phyloP scores from a whole-genome alignment of 345 rosid species.

The Hypericum perforatum region DNA sequence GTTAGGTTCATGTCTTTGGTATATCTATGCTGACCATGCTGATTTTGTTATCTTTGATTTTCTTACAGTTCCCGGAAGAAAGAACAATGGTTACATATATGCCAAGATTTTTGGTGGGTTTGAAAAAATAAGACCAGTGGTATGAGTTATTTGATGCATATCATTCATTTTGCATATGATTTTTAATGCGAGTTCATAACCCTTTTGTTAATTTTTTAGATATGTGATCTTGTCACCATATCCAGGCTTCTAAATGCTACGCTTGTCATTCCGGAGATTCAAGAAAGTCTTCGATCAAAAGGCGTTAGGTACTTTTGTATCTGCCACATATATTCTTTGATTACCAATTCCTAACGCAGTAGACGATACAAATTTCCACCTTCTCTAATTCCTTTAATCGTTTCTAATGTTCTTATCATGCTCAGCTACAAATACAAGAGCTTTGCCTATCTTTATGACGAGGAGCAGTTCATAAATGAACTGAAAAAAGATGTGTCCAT shows the following conservation, averaged over 20 bases:
- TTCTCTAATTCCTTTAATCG: conserved; percentile 6
- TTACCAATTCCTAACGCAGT: conserved; percentile 2
- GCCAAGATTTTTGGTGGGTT: conserved; percentile 94
- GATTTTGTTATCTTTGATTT: background rate
- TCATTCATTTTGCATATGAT: background rate
- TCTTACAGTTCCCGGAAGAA: conserved; percentile 47
- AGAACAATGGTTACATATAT: conserved; percentile 63
- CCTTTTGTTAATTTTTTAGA: conserved; percentile 68
- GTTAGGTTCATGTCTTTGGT: too few species aligned
- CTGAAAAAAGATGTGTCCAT: conserved; percentile 71
- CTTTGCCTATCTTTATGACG: conserved; percentile 89
- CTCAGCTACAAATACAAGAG: conserved; percentile 81
- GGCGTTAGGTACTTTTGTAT: conserved; percentile 57
- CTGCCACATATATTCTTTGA: conserved; percentile 11
- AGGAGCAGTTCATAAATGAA: conserved; percentile 85
- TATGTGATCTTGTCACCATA: conserved; percentile 99
- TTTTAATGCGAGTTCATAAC: conserved; percentile 16
- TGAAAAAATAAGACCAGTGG: conserved; percentile 81
- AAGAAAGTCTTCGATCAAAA: conserved; percentile 79
- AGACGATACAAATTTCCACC: background rate
- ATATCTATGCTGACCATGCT: too few species aligned
- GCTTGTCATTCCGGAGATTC: conserved; percentile 98
- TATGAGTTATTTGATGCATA: conserved; percentile 29
- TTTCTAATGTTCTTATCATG: conserved; percentile 1
- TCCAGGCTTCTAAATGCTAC: conserved; percentile 99